Conservation (phyloP, 1,284 basidiomycete species). For the Sporisorium iseilematis-ciliati region DNA sequence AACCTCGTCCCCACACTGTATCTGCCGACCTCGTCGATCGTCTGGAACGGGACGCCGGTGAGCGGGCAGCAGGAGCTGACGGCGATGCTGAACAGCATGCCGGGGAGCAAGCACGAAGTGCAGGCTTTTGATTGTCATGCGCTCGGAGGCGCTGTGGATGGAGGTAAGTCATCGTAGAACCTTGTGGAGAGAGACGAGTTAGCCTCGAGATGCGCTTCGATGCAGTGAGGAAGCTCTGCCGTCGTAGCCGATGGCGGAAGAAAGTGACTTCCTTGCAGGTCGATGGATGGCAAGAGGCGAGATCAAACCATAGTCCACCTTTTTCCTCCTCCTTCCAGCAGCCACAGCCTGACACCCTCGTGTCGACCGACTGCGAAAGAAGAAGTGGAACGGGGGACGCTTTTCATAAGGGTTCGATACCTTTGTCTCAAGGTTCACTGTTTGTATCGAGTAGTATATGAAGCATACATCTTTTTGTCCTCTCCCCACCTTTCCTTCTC, state of each 20-base stretch:
- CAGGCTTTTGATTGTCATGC: slow-evolving; percentile 66
- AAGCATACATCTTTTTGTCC: slow-evolving; percentile 52
- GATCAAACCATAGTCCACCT: slow-evolving; percentile 21
- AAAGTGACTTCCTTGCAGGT: slow-evolving; percentile 1
- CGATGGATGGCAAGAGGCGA: slow-evolving; percentile 12
- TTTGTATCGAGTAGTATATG: slow-evolving; percentile 60
- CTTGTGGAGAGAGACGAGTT: background rate
- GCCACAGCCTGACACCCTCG: too few relatives aligned
- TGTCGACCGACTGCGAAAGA: too few relatives aligned
- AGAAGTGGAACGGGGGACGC: slow-evolving; percentile 7
- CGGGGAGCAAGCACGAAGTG: slow-evolving; percentile 67
- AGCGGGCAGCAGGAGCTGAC: slow-evolving; percentile 59
- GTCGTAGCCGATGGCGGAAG: background rate
- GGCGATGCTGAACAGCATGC: slow-evolving; percentile 63
- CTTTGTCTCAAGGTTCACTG: slow-evolving; percentile 19
- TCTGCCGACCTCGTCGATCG: slow-evolving; percentile 62
- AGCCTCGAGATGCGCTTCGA: slow-evolving; percentile 15
- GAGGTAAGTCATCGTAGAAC: slow-evolving; percentile 33
- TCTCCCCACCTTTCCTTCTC: background rate
- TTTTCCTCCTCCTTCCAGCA: too few relatives aligned
- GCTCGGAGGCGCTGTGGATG: slow-evolving; percentile 55
- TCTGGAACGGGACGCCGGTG: slow-evolving; percentile 69
- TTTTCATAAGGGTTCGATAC: slow-evolving; percentile 57
- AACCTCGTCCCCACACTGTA: slow-evolving; percentile 66
- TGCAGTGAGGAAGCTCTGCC: slow-evolving; percentile 7